Conservation (phyloP, 1,284 basidiomycete genomes). For the Cryptococcus amylolentus region DNA sequence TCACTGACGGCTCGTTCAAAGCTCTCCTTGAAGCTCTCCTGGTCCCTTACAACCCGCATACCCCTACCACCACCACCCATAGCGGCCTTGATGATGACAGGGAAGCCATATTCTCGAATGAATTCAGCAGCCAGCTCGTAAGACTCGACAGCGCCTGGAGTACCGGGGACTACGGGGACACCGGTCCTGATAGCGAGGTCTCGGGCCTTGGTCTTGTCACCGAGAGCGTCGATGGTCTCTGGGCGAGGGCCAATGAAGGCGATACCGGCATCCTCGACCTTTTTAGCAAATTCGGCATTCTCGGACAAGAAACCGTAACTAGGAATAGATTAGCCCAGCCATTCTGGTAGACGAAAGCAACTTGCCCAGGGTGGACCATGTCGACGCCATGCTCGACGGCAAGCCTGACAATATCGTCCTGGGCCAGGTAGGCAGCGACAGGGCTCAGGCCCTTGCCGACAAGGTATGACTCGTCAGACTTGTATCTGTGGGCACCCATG, state of each 20-base stretch:
- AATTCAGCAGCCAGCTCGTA: slow-evolving; percentile 83
- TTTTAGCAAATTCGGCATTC: slow-evolving; percentile 91
- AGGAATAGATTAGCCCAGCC: slow-evolving; percentile 1
- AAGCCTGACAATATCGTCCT: slow-evolving; percentile 93
- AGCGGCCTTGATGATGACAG: slow-evolving; percentile 95
- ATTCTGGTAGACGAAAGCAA: slow-evolving; percentile 1
- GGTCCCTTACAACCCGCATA: slow-evolving; percentile 95
- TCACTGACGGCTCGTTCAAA: slow-evolving; percentile 94
- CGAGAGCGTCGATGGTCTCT: slow-evolving; percentile 94
- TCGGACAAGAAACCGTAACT: slow-evolving; percentile 98
- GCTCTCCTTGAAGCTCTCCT: slow-evolving; percentile 81
- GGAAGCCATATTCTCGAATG: slow-evolving; percentile 93
- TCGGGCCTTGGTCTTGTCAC: slow-evolving; percentile 98
- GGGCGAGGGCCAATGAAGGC: slow-evolving; percentile 96
- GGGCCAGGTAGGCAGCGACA: slow-evolving; percentile 93
- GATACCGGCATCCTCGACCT: slow-evolving; percentile 95
- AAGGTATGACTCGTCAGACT: slow-evolving; percentile 98
- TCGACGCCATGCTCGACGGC: slow-evolving; percentile 96
- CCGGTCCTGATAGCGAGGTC: slow-evolving; percentile 71
- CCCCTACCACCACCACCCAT: slow-evolving; percentile 98
- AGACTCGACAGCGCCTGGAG: slow-evolving; percentile 81
- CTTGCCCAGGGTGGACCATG: slow-evolving; percentile 97
- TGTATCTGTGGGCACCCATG: slow-evolving; percentile 94
- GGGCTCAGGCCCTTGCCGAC: slow-evolving; percentile 94
- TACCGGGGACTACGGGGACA: slow-evolving; percentile 97